Evolutionary conservation across 331 rosid species (phyloP), one percentile per base, ranked within the genome.

Genomic region (Rhamnella rubrinervis): DNA sequence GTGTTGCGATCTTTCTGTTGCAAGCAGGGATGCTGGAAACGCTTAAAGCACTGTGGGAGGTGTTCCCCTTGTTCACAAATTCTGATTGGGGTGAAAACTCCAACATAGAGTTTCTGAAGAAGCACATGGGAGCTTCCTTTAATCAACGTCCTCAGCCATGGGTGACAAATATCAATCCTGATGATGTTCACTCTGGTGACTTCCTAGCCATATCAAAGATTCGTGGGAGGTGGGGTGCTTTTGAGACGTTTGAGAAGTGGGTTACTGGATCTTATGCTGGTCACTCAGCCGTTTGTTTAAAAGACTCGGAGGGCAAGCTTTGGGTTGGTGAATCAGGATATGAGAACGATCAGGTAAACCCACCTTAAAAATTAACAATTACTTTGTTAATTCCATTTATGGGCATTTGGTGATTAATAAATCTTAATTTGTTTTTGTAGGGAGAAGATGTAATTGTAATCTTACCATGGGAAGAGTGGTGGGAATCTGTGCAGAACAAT

Each of bases 201-300:
- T 95, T 95, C 86, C 92, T 95, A 25, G 99, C 96, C 4, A 67
- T 95, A 83, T 95, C 99, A 13, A 95, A 95, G 88, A 87, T 95
- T 59, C 96, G 99, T 40, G 97, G 99, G n/a, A 84, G 95, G 16
- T 95, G 99, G 99, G 99, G 99, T 75, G 99, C 89, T 71, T 95
- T 95, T 61, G 99, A 95, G 86, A 84, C 90, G 75, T 78, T 95
- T 49, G 97, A 91, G 85, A 95, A 91, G 81, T 95, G 99, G 99
- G 99, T 95, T 53, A 91, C 91, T 83, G 99, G 99, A 70, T 70
- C 99, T 61, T 95, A 91, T 76, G 97, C 96, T 53, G 99, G 99
- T 70, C 99, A 95, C 58, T 65, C 90, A 73, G 99, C 99, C 59
- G 99, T 95, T 86, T 95, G 88, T 81, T 86, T 95, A 65, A 95